phyloP scores from a whole-genome alignment of 352 stramenopile genomes.

The Pythium coloratum region DNA sequence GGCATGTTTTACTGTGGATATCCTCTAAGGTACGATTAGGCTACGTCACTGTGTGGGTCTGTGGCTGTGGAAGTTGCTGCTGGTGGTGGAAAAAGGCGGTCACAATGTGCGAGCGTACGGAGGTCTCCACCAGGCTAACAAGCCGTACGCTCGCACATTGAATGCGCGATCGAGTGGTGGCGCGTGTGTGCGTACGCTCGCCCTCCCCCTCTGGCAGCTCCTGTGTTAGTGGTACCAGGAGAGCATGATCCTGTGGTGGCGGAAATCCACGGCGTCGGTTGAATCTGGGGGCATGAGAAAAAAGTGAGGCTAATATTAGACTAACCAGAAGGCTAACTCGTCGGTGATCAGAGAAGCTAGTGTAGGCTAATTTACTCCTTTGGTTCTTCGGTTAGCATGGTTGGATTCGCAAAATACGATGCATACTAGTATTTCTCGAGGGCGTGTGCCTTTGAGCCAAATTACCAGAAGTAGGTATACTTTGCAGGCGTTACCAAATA shows the following conservation, averaged over 20 bases:
- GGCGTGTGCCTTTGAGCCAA: neutral
- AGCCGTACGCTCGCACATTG: slow-evolving; percentile 2
- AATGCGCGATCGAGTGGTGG: neutral
- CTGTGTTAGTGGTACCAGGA: slow-evolving; percentile 2
- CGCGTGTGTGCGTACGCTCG: neutral
- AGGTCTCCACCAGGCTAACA: neutral
- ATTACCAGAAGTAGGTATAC: neutral
- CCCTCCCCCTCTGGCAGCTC: neutral
- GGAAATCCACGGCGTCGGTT: neutral
- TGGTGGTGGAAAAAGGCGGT: slow-evolving; percentile 2
- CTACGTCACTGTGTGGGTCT: neutral
- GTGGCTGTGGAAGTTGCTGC: neutral
- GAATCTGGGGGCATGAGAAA: neutral
- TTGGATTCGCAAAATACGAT: neutral
- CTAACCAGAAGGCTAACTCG: neutral
- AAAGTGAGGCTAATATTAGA: slow-evolving; percentile 1
- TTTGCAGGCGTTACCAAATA: too few species aligned
- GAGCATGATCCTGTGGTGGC: neutral
- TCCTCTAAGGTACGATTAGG: neutral
- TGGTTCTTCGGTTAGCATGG: neutral
- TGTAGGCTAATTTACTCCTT: neutral
- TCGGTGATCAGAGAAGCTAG: neutral
- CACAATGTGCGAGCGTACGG: slow-evolving; percentile 4
- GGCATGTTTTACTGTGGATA: neutral
- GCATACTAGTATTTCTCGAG: neutral